Evolutionary conservation across 2,329 filamentous ascomycete species (phyloP).

Genomic region (Microsporum ferrugineum): DNA sequence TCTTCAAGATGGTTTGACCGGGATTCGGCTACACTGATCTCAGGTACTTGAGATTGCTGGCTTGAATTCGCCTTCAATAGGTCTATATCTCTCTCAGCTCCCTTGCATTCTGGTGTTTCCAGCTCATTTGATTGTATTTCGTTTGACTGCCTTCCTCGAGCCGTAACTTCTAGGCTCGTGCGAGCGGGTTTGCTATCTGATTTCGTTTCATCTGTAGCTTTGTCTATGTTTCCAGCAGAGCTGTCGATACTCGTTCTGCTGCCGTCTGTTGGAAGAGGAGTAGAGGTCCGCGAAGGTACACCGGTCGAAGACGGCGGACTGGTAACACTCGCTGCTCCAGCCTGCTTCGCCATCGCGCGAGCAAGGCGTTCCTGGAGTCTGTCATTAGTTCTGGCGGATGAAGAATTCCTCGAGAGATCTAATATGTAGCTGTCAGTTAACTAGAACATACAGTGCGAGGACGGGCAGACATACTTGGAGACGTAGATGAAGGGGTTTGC

Average conservation of each 20-base stretch:
- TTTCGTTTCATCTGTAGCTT: slow-evolving; percentile 17
- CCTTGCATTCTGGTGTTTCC: not conserved
- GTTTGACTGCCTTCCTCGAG: slow-evolving; percentile 18
- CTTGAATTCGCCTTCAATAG: slow-evolving; percentile 4
- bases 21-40: slow-evolving; percentile 13
- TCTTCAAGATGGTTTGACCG: slow-evolving; percentile 18
- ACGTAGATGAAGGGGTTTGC: slow-evolving; percentile 17
- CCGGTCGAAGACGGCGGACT: slow-evolving; percentile 40
- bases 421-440: slow-evolving; percentile 11
- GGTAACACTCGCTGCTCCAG: slow-evolving; percentile 37
- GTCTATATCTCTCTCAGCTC: no score
- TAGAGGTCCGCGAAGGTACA: slow-evolving; percentile 43
- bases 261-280: slow-evolving; percentile 37
- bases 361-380: slow-evolving; percentile 81
- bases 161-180: slow-evolving; percentile 23
- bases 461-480: slow-evolving; percentile 18
- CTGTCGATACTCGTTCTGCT: slow-evolving; percentile 29
- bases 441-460: not conserved
- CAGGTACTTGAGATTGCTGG: slow-evolving; percentile 13
- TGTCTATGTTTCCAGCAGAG: slow-evolving; percentile 14
- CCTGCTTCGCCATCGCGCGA: slow-evolving; percentile 69
- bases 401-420: slow-evolving; percentile 52
- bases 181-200: slow-evolving; percentile 15
- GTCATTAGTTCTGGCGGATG: slow-evolving; percentile 59
- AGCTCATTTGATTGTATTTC: slow-evolving; percentile 14